phyloP scores from a whole-genome alignment of 805 yeast species.

The Tanozyma kutaoensis region DNA sequence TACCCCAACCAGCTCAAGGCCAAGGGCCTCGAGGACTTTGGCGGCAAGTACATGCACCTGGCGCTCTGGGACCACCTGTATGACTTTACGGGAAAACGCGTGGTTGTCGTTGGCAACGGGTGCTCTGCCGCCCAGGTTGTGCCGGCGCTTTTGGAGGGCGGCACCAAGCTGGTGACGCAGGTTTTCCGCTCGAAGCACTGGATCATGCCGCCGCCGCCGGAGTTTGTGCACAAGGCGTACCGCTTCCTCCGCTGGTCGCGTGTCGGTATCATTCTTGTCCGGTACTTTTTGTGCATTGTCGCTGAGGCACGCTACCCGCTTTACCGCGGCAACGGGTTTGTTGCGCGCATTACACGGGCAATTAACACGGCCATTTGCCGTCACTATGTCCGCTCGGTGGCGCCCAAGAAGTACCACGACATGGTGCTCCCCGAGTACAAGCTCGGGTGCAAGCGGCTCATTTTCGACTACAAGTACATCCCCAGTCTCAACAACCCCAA shows the following conservation, averaged over 20 bases:
- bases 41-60: constrained; percentile 27
- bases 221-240: constrained; percentile 9
- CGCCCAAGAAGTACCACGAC: constrained; percentile 21
- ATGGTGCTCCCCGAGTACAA: constrained; percentile 22
- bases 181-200: constrained; percentile 22
- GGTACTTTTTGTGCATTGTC: constrained; percentile 12
- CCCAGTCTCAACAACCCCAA: constrained; percentile 19
- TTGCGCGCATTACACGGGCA: constrained; percentile 14
- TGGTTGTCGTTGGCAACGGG: constrained; percentile 28
- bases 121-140: constrained; percentile 29
- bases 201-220: constrained; percentile 25
- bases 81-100: constrained; percentile 18
- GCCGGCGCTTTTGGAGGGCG: constrained; percentile 18
- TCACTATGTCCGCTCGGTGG: constrained; percentile 12
- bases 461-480: constrained; percentile 23
- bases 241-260: constrained; percentile 11
- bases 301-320: constrained; percentile 25
- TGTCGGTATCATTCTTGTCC: constrained; percentile 12
- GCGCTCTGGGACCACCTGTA: constrained; percentile 24
- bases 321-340: constrained; percentile 15
- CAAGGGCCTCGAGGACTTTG: constrained; percentile 21
- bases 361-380: constrained; percentile 8
- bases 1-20: constrained; percentile 16
- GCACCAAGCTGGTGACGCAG: constrained; percentile 16
- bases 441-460: constrained; percentile 27